Conservation (phyloP, 208 protist genomes). For the Leishmania lainsoni region DNA sequence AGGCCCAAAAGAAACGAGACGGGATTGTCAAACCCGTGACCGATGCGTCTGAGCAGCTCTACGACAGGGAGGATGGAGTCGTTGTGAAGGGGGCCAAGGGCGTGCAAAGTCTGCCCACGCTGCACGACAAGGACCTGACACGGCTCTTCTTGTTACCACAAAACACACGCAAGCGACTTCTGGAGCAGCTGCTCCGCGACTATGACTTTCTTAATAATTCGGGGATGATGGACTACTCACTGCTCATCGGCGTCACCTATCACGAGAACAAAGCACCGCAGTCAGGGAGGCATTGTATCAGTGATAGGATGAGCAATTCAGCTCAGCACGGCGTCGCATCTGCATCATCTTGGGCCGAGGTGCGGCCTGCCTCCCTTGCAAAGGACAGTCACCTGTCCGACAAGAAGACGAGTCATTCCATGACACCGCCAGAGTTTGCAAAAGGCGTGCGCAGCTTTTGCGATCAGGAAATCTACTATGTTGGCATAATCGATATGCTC, state of each 20-base stretch:
- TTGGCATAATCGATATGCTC: constrained; percentile 90
- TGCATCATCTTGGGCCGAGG: constrained; percentile 14
- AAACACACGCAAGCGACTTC: constrained; percentile 38
- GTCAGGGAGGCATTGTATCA: constrained; percentile 39
- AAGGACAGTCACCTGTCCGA: neutral
- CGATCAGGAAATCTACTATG: constrained; percentile 84
- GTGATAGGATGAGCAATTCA: constrained; percentile 50
- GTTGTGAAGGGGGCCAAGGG: constrained; percentile 38
- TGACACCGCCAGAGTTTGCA: constrained; percentile 37
- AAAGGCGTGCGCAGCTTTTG: constrained; percentile 63
- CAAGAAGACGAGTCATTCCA: neutral
- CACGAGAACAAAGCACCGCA: constrained; percentile 56
- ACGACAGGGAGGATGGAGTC: constrained; percentile 12
- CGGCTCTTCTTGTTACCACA: constrained; percentile 77
- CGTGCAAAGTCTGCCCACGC: constrained; percentile 48
- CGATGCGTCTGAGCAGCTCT: neutral
- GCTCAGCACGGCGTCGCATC: constrained; percentile 3
- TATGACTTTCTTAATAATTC: constrained; percentile 58
- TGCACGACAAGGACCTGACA: constrained; percentile 87
- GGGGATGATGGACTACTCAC: constrained; percentile 87
- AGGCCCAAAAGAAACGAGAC: constrained; percentile 17
- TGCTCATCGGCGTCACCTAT: constrained; percentile 84
- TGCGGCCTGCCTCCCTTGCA: constrained; percentile 12
- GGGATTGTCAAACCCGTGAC: constrained; percentile 6
- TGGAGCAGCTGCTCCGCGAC: constrained; percentile 62